Evolutionary conservation across 176 grass and related monocot species (phyloP), one percentile per base, ranked within the genome.

Genomic region (Carex kokanica): DNA sequence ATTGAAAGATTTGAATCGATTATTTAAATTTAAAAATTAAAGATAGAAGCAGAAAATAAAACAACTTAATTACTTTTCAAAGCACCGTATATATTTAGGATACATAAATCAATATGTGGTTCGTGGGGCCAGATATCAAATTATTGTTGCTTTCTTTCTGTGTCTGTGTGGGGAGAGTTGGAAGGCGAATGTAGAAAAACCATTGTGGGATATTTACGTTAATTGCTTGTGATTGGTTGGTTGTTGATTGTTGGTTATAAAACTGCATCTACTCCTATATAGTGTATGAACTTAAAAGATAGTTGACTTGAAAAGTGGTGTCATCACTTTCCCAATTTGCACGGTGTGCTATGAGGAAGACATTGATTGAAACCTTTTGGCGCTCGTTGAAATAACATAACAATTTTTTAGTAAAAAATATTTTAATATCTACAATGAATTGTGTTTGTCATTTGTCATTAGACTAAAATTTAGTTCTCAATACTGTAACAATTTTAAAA

Each of bases 241-340:
- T 59, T 17, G 17, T 59, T 59, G 56, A 3, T 61, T 11, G n/a
- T 24, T 61, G 20, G 59, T 24, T 21, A 61, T 61, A 61, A 10
- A 8, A 23, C 20, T 25, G 8, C 59, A 61, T 61, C 59, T 41
- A 68, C 34, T 74, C 36, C 15, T 43, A 7, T 74, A 43, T 74
- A 74, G 43, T 43, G 14, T 74, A 3, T 3, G 20, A 6, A 51
- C 45, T 49, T 17, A 75, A 75, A 53, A 53, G 41, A 51, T 12
- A 75, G 71, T 75, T 75, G 38, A 75, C 71, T 49, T 75, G 23
- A 58, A 54, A 59, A 58, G 21, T 59, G 54, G 23, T 79, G 71
- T 78, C 74, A 31, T 59, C 53, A 54, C 74, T 54, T 57, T 27
- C 74, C 23, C 74, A 78, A 56, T 78, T 78, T 78, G 74, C 74